Evolutionary conservation across 805 yeast genomes (phyloP).

Genomic region (Lipomyces yamanashiensis): DNA sequence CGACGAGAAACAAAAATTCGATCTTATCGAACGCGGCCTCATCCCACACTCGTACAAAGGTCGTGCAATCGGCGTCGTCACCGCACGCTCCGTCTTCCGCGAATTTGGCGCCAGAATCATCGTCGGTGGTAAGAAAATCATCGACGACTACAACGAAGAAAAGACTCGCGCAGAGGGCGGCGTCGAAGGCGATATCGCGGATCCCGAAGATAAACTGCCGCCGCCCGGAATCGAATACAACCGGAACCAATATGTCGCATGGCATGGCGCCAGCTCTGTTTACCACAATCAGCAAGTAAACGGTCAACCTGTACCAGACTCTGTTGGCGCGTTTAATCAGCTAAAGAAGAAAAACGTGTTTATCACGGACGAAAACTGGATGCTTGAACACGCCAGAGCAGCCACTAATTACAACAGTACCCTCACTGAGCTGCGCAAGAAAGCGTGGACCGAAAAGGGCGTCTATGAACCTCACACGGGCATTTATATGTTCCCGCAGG

Average conservation of each 20-base stretch:
- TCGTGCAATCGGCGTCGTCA: constrained; percentile 83
- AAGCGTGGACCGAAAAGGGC: constrained; percentile 55
- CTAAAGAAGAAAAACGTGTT: constrained; percentile 42
- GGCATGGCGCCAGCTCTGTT: constrained; percentile 55
- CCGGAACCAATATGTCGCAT: constrained; percentile 58
- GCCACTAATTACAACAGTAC: constrained; percentile 71
- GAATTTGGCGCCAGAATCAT: constrained; percentile 91
- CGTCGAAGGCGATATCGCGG: constrained; percentile 72
- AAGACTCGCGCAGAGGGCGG: constrained; percentile 59
- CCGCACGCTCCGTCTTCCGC: constrained; percentile 85
- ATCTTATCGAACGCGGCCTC: constrained; percentile 75
- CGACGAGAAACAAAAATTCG: constrained; percentile 77
- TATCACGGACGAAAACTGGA: constrained; percentile 75
- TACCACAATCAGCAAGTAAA: constrained; percentile 46
- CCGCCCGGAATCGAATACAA: constrained; percentile 52
- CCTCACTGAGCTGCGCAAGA: constrained; percentile 61
- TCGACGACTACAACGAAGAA: constrained; percentile 87
- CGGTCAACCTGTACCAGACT: constrained; percentile 23
- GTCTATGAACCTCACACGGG: constrained; percentile 84
- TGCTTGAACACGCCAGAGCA: constrained; percentile 80
- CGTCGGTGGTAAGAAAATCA: constrained; percentile 75
- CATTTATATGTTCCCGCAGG: constrained; percentile 69
- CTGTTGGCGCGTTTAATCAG: constrained; percentile 19
- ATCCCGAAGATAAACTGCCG: constrained; percentile 59
- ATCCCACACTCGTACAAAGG: constrained; percentile 91